Evolutionary conservation across 768 basidiomycete species (phyloP).

Genomic region (Arthromyces matolae): DNA sequence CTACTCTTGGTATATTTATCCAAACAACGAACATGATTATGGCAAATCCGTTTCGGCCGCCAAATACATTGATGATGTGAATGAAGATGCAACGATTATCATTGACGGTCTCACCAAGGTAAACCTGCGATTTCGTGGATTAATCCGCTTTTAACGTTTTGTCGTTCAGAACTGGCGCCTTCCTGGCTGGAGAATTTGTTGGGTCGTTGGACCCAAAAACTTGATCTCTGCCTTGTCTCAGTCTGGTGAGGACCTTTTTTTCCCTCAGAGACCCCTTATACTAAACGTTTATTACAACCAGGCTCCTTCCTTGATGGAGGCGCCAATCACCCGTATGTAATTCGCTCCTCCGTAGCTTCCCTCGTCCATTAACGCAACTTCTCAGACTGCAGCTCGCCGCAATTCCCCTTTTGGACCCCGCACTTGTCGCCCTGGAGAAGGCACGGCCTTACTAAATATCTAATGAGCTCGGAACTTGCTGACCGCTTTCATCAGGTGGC

Average conservation of each 20-base stretch:
- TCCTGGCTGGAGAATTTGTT: slow-evolving; percentile 92
- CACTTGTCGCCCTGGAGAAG: slow-evolving; percentile 67
- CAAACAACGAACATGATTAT: slow-evolving; percentile 66
- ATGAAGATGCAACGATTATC: slow-evolving; percentile 78
- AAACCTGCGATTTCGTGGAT: neutral
- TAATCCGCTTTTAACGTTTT: neutral
- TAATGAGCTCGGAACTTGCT: neutral
- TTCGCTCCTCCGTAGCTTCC: no score
- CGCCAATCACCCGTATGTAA: slow-evolving; percentile 87
- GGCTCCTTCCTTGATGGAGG: slow-evolving; percentile 94
- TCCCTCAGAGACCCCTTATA: slow-evolving; percentile 1
- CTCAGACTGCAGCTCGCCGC: slow-evolving; percentile 83
- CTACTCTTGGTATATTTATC: slow-evolving; percentile 95
- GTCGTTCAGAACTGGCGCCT: slow-evolving; percentile 83
- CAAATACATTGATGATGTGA: slow-evolving; percentile 81
- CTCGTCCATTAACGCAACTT: neutral
- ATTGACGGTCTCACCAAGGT: slow-evolving; percentile 94
- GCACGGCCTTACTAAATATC: slow-evolving; percentile 24
- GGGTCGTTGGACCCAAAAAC: slow-evolving; percentile 91
- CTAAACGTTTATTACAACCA: slow-evolving; percentile 15
- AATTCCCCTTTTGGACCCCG: slow-evolving; percentile 74
- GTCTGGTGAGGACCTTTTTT: slow-evolving; percentile 44
- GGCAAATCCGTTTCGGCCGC: slow-evolving; percentile 83
- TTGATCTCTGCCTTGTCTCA: slow-evolving; percentile 89
- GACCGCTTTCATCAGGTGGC: slow-evolving; percentile 46